Conservation (phyloP, 495 filamentous ascomycete species). For the Penicillium manginii region DNA sequence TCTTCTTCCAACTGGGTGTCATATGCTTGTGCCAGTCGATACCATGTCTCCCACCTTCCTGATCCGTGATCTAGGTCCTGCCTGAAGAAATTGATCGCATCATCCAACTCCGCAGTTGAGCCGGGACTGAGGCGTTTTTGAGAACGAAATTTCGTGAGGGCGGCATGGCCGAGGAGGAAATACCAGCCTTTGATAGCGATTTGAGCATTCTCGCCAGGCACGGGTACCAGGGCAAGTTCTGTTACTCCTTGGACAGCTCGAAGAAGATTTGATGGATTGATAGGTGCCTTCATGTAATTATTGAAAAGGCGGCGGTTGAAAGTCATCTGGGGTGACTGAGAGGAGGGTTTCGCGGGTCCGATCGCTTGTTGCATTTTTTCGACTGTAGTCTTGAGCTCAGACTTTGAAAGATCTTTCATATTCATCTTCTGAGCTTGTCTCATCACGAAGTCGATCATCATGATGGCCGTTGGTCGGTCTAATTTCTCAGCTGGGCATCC, state of each 20-base stretch:
- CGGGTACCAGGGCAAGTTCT: conserved; percentile 56
- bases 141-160: conserved; percentile 83
- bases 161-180: conserved; percentile 85
- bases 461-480: conserved; percentile 72
- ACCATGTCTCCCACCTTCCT: conserved; percentile 95
- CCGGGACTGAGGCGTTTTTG: conserved; percentile 77
- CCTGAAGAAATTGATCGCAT: conserved; percentile 78
- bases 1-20: conserved; percentile 91
- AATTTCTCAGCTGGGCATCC: conserved; percentile 74
- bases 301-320: conserved; percentile 77
- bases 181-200: conserved; percentile 89
- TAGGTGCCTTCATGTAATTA: conserved; percentile 74
- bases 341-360: conserved; percentile 64
- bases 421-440: conserved; percentile 78
- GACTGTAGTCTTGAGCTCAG: conserved; percentile 82
- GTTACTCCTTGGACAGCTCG: conserved; percentile 76
- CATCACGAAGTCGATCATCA: conserved; percentile 81
- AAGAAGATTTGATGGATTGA: conserved; percentile 82
- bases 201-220: conserved; percentile 53
- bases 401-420: conserved; percentile 89
- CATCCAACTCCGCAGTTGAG: conserved; percentile 83
- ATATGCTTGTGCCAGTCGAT: conserved; percentile 87
- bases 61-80: conserved; percentile 84
- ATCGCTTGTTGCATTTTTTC: conserved; percentile 85
- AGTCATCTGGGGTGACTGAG: conserved; percentile 67